Conservation (phyloP, 2,329 filamentous ascomycete species). For the Xylaria sp. region DNA sequence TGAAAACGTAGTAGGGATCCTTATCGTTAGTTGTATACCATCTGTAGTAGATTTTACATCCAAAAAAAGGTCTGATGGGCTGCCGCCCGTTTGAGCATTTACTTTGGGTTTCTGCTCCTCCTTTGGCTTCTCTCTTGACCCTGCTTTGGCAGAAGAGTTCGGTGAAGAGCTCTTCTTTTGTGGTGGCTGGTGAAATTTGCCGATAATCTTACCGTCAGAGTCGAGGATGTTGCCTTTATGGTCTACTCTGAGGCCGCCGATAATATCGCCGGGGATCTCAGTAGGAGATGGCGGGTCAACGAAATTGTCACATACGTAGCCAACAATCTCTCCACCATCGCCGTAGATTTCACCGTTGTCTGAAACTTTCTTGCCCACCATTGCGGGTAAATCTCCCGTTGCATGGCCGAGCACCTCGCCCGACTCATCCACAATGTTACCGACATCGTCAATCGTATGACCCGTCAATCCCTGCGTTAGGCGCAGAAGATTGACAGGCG, state of each 20-base stretch:
- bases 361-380: slow-evolving; percentile 61
- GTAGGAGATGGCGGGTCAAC: slow-evolving; percentile 42
- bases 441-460: slow-evolving; percentile 63
- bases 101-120: slow-evolving; percentile 46
- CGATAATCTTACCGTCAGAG: slow-evolving; percentile 57
- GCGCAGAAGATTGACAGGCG: slow-evolving; percentile 46
- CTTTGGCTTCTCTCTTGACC: slow-evolving; percentile 35
- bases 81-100: slow-evolving; percentile 53
- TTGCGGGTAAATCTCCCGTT: slow-evolving; percentile 64
- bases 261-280: slow-evolving; percentile 42
- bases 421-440: slow-evolving; percentile 62
- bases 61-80: slow-evolving; percentile 64
- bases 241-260: slow-evolving; percentile 55
- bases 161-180: slow-evolving; percentile 33
- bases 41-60: slow-evolving; percentile 67
- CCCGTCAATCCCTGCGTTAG: slow-evolving; percentile 58
- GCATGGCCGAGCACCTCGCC: slow-evolving; percentile 63
- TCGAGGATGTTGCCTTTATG: slow-evolving; percentile 59
- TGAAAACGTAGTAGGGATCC: slow-evolving; percentile 66
- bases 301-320: slow-evolving; percentile 58
- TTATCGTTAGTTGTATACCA: slow-evolving; percentile 66
- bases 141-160: slow-evolving; percentile 12
- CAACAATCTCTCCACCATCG: slow-evolving; percentile 56
- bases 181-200: slow-evolving; percentile 58
- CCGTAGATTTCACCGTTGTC: slow-evolving; percentile 59